phyloP scores from a whole-genome alignment of 2,329 filamentous ascomycete genomes.

The Penicillium sp. region DNA sequence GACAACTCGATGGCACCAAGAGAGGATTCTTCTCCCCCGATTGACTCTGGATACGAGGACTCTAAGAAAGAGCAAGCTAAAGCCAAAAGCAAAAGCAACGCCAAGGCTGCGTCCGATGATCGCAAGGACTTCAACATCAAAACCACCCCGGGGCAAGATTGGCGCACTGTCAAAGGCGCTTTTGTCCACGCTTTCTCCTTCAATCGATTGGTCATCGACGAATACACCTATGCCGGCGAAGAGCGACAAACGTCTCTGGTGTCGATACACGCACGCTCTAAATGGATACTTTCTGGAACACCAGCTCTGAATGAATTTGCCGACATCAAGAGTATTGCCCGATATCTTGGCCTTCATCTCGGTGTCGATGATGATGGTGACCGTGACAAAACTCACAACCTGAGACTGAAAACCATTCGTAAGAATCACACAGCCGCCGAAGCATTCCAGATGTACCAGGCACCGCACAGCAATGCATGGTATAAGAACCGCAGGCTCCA shows the following conservation, averaged over 20 bases:
- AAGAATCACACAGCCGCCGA: constrained; percentile 49
- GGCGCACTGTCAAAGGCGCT: constrained; percentile 33
- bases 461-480: constrained; percentile 54
- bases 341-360: constrained; percentile 57
- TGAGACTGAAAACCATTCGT: constrained; percentile 42
- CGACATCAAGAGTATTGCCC: constrained; percentile 61
- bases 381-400: constrained; percentile 47
- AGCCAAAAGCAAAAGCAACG: constrained; percentile 10
- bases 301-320: constrained; percentile 60
- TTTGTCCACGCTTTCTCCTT: constrained; percentile 64
- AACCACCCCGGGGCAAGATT: constrained; percentile 11
- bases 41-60: not conserved
- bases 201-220: constrained; percentile 64
- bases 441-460: constrained; percentile 56
- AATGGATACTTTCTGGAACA: constrained; percentile 67
- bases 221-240: constrained; percentile 60
- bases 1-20: not conserved
- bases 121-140: constrained; percentile 28
- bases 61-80: not conserved
- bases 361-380: constrained; percentile 56
- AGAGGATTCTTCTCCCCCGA: not conserved
- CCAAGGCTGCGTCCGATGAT: constrained; percentile 13
- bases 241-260: constrained; percentile 47
- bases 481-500: constrained; percentile 53
- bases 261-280: constrained; percentile 52